Percentiles rank a stretch among this genome's conserved stretches.
phyloP scores from a whole-genome alignment of 257 asterid genomes.

The Gentiana macrophylla region DNA sequence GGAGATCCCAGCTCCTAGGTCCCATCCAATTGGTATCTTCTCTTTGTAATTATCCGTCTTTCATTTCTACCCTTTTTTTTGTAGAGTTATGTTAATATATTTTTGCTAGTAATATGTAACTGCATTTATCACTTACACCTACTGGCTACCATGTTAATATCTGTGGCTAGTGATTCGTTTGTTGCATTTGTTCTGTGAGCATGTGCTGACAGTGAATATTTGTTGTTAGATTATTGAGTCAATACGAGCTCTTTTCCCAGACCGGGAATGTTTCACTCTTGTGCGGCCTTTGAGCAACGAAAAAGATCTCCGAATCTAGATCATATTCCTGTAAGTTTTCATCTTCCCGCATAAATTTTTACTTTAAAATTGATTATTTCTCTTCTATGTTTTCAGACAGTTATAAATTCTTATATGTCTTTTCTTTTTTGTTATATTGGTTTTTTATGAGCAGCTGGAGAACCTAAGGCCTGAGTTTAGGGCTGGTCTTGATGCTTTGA shows the following conservation, averaged over 20 bases:
- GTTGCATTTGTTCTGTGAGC: neutral
- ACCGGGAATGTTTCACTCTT: constrained; percentile 94
- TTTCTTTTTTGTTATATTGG: neutral
- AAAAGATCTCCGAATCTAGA: constrained; percentile 80
- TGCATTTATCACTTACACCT: neutral
- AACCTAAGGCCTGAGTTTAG: constrained; percentile 81
- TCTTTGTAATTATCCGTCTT: too few relatives aligned
- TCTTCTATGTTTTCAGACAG: neutral
- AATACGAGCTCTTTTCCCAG: constrained; percentile 97
- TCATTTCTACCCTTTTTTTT: neutral
- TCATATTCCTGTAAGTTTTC: constrained; percentile 60
- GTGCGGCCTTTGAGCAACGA: constrained; percentile 86
- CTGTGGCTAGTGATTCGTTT: neutral
- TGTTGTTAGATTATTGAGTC: constrained; percentile 81
- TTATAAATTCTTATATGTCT: neutral
- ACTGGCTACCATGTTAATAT: neutral
- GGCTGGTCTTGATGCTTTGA: constrained; percentile 82
- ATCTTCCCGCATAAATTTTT: constrained; percentile 1
- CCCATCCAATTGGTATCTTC: too few relatives aligned
- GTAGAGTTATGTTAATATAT: neutral
- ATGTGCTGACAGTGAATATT: constrained; percentile 1
- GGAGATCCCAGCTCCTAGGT: too few relatives aligned
- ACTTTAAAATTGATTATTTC: neutral
- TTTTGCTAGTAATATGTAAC: neutral
- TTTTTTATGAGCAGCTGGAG: constrained; percentile 43